These are phyloP conservation scores for Cryptococcus hybrid DNA, from an alignment of 1,284 basidiomycete species.

Conservation along the genomic window DNA sequence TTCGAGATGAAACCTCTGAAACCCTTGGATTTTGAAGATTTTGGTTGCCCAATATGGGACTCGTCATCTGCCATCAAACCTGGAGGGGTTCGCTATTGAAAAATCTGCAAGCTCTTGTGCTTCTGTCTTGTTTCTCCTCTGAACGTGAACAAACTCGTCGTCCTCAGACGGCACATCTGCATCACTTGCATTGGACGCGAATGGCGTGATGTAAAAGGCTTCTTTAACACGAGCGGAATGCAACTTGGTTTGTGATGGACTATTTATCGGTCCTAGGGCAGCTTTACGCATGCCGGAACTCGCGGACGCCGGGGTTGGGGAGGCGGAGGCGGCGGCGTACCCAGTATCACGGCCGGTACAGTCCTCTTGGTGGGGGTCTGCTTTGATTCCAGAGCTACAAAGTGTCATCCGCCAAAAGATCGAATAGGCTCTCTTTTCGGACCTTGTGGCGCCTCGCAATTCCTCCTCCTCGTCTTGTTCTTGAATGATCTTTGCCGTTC, in stretches of 20 bases:
- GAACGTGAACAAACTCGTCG: not conserved
- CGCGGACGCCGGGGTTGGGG: not conserved
- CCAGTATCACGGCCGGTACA: conserved; percentile 42
- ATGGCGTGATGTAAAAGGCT: not conserved
- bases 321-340: conserved; percentile 25
- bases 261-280: not conserved
- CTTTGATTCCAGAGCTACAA: not conserved
- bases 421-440: conserved; percentile 28
- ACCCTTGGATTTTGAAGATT: conserved; percentile 13
- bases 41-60: conserved; percentile 15
- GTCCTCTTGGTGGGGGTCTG: conserved; percentile 13
- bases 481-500: conserved; percentile 32
- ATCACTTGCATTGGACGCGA: not conserved
- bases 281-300: not conserved
- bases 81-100: conserved; percentile 35
- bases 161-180: conserved; percentile 1
- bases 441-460: not conserved
- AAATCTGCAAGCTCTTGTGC: conserved; percentile 45
- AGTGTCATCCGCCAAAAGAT: conserved; percentile 5
- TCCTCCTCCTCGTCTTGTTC: conserved; percentile 33
- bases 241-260: not conserved
- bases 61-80: conserved; percentile 1
- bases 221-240: not conserved
- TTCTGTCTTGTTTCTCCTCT: conserved; percentile 9
- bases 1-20: conserved; percentile 34